Percentiles rank a stretch among this genome's conserved stretches.
Conservation (phyloP, 2,329 filamentous ascomycete species). For the Scedosporium dehoogii region DNA sequence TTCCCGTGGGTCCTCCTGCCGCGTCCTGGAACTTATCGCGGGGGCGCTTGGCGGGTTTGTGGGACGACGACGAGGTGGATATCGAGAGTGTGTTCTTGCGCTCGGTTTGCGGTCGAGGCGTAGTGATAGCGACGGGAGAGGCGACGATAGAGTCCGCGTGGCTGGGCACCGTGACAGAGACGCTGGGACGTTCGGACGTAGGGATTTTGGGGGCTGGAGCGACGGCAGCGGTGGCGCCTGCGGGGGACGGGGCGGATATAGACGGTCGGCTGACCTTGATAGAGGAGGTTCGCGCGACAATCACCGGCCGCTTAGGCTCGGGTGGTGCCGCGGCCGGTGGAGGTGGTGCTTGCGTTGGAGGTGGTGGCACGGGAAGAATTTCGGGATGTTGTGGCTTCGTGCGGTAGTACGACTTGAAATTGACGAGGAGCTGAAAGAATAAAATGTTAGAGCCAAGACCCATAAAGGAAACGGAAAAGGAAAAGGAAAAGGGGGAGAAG, state of each 20-base stretch:
- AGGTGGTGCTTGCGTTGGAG: background rate
- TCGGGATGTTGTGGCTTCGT: slow-evolving; percentile 16
- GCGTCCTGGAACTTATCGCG: background rate
- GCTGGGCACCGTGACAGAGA: slow-evolving; percentile 2
- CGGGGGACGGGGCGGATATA: background rate
- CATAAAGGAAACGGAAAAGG: background rate
- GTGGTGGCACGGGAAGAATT: slow-evolving; percentile 3
- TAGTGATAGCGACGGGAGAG: background rate
- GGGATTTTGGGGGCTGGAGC: background rate
- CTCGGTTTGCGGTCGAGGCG: slow-evolving; percentile 2
- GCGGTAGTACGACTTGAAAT: slow-evolving; percentile 29
- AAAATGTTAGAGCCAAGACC: background rate
- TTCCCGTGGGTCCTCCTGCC: background rate
- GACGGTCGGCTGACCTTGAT: slow-evolving; percentile 7
- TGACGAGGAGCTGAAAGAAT: slow-evolving; percentile 21
- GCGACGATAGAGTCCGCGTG: slow-evolving; percentile 3
- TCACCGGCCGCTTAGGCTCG: slow-evolving; percentile 9
- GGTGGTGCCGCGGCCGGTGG: background rate
- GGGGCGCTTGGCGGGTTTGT: slow-evolving; percentile 2
- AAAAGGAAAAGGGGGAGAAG: background rate
- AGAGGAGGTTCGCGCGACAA: slow-evolving; percentile 10
- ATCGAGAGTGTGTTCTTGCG: slow-evolving; percentile 9
- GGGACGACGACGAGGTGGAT: background rate
- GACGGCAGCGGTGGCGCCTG: background rate
- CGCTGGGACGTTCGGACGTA: background rate